phyloP scores from a whole-genome alignment of 2,329 filamentous ascomycete genomes.

The Fusarium xyrophilum region DNA sequence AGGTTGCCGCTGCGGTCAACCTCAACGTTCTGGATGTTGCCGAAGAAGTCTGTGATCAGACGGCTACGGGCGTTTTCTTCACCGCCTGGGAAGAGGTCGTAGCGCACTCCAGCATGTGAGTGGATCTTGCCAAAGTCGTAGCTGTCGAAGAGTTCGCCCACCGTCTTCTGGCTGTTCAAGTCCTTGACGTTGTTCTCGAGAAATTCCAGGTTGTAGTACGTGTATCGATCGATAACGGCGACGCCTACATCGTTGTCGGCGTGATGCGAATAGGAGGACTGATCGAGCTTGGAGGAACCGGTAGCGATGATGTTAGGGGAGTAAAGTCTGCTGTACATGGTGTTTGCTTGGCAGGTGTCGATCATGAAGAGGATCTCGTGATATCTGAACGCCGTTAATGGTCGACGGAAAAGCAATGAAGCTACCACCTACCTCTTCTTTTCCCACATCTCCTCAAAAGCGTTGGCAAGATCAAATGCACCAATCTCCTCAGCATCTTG shows the following conservation, averaged over 20 bases:
- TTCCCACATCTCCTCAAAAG: constrained; percentile 99
- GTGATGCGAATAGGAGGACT: constrained; percentile 97
- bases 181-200: constrained; percentile 89
- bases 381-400: constrained; percentile 62
- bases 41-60: constrained; percentile 95
- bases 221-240: constrained; percentile 97
- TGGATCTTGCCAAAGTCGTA: constrained; percentile 96
- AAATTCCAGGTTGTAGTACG: constrained; percentile 98
- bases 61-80: constrained; percentile 78
- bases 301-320: constrained; percentile 98
- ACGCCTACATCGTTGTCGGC: constrained; percentile 98
- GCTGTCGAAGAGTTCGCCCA: constrained; percentile 94
- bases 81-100: constrained; percentile 92
- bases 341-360: constrained; percentile 98
- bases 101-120: constrained; percentile 87
- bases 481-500: constrained; percentile 98
- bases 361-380: constrained; percentile 99
- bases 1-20: constrained; percentile 70
- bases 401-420: constrained; percentile 24
- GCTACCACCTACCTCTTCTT: constrained; percentile 76
- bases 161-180: constrained; percentile 83
- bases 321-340: constrained; percentile 98
- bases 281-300: constrained; percentile 92
- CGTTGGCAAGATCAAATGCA: constrained; percentile 93
- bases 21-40: constrained; percentile 97